phyloP scores from a whole-genome alignment of 2,329 filamentous ascomycete species.

The Fusarium sp. region DNA sequence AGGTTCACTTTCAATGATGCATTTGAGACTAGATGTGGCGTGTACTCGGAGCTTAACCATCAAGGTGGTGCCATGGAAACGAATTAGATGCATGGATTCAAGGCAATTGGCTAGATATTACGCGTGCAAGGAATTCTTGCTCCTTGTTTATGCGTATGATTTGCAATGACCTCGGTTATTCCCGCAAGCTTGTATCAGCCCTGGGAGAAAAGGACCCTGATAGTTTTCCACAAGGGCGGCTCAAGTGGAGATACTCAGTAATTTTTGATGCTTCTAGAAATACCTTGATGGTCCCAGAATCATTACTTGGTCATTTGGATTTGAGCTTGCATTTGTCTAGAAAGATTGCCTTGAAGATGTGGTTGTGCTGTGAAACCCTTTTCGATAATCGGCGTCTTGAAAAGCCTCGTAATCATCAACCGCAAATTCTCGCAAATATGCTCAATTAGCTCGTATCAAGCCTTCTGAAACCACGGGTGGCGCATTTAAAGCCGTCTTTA shows the following conservation, averaged over 20 bases:
- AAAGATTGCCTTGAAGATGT: neutral
- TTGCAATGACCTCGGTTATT: neutral
- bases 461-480: neutral
- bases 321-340: too few relatives aligned
- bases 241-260: neutral
- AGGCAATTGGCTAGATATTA: neutral
- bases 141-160: neutral
- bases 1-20: neutral
- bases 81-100: neutral
- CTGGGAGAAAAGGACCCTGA: constrained; percentile 16
- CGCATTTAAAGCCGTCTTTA: neutral
- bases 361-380: neutral
- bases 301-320: too few relatives aligned
- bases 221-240: neutral
- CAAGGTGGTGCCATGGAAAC: constrained; percentile 14
- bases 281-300: constrained; percentile 15
- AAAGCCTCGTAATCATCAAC: neutral
- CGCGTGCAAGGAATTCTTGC: neutral
- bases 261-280: neutral
- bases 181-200: neutral
- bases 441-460: constrained; percentile 2
- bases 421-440: constrained; percentile 4
- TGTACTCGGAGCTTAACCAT: constrained; percentile 5
- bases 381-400: neutral
- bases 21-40: neutral